Percentiles rank a stretch among this genome's conserved stretches.
These are phyloP conservation scores for Pelargonium australe DNA, from an alignment of 441 rosid genomes.

Conservation along the genomic window DNA sequence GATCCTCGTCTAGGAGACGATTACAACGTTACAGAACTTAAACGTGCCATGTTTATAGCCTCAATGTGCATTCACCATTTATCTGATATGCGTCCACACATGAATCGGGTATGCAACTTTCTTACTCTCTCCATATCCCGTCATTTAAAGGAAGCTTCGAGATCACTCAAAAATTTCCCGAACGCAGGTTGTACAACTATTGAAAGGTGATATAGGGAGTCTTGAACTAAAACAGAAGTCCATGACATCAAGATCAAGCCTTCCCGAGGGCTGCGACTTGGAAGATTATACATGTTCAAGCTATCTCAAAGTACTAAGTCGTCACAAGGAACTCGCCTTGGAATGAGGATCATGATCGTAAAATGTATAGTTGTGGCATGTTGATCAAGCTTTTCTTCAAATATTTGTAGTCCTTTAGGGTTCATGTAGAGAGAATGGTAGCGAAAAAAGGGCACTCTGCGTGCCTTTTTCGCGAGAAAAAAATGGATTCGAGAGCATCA, in stretches of 20 bases:
- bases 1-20: slow-evolving; percentile 57
- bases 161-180: background rate
- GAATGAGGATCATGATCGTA: slow-evolving; percentile 24
- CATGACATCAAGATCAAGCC: slow-evolving; percentile 31
- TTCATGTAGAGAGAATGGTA: too few relatives aligned
- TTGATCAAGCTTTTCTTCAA: too few relatives aligned
- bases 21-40: slow-evolving; percentile 53
- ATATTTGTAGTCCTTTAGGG: too few relatives aligned
- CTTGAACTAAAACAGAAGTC: slow-evolving; percentile 38
- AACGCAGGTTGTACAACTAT: slow-evolving; percentile 46
- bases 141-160: too few relatives aligned
- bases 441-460: too few relatives aligned
- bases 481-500: too few relatives aligned
- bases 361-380: too few relatives aligned
- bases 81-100: slow-evolving; percentile 61
- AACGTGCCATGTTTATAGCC: slow-evolving; percentile 54
- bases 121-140: background rate
- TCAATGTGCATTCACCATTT: slow-evolving; percentile 65
- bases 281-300: slow-evolving; percentile 56
- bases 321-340: slow-evolving; percentile 66
- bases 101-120: slow-evolving; percentile 43
- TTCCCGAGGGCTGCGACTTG: slow-evolving; percentile 49
- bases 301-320: slow-evolving; percentile 60
- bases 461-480: too few relatives aligned
- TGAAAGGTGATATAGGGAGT: slow-evolving; percentile 43